Evolutionary conservation across 2,329 filamentous ascomycete genomes (phyloP).

Genomic region (Daldinia eschscholtzii): DNA sequence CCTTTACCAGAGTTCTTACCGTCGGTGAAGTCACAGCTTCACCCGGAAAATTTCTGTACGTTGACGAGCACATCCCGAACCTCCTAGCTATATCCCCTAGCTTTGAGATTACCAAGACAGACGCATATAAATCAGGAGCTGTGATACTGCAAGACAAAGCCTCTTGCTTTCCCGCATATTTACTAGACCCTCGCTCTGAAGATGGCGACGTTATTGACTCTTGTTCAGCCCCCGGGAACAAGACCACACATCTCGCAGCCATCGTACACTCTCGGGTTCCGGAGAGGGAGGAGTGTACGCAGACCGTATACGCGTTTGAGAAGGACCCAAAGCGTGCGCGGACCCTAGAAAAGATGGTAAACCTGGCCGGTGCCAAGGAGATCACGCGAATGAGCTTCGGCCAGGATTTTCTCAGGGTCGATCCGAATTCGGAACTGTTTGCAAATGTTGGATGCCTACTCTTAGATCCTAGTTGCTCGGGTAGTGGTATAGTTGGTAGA

Average conservation of each 20-base stretch:
- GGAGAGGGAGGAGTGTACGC: conserved; percentile 50
- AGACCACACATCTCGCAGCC: conserved; percentile 92
- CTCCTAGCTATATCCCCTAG: conserved; percentile 82
- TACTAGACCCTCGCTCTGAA: conserved; percentile 76
- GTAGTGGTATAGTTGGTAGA: conserved; percentile 91
- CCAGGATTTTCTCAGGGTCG: conserved; percentile 84
- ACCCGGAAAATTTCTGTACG: conserved; percentile 67
- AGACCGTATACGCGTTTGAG: conserved; percentile 81
- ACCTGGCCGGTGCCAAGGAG: conserved; percentile 76
- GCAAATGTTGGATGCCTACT: conserved; percentile 82
- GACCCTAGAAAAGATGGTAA: conserved; percentile 87
- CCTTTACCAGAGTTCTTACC: conserved; percentile 67
- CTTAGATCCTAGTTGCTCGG: conserved; percentile 94
- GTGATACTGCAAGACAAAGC: conserved; percentile 97
- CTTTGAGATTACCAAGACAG: conserved; percentile 77
- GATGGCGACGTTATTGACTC: conserved; percentile 89
- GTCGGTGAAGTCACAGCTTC: conserved; percentile 68
- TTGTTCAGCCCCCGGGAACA: conserved; percentile 95
- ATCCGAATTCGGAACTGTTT: conserved; percentile 73
- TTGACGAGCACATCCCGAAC: conserved; percentile 87
- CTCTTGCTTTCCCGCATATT: conserved; percentile 93
- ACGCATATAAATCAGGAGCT: conserved; percentile 79
- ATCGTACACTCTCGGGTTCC: conserved; percentile 67
- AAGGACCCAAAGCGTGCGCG: conserved; percentile 78
- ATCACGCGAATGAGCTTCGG: conserved; percentile 77